Conservation (phyloP, 371 early-diverging fungal species). For the Syncephalastrum racemosum region DNA sequence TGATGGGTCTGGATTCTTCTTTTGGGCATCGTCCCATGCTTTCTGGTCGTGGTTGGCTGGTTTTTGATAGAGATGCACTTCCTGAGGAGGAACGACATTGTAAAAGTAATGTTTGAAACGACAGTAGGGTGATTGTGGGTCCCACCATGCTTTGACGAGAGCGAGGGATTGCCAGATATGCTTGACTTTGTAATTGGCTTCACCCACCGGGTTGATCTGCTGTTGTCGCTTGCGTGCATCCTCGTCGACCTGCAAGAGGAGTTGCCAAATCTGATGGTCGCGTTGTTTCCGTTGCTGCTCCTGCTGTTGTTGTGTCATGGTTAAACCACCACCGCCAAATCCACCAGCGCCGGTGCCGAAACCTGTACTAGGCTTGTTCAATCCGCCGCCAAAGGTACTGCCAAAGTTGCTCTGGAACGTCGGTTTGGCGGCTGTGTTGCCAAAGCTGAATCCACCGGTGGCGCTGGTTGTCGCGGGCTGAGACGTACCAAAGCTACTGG, state of each 20-base stretch:
- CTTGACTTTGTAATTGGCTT: constrained; percentile 29
- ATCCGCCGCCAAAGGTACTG: too few species aligned
- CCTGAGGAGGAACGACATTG: constrained; percentile 80
- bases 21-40: constrained; percentile 81
- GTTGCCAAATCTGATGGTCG: constrained; percentile 32
- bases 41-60: constrained; percentile 72
- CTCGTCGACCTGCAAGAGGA: constrained; percentile 22
- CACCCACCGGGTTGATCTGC: constrained; percentile 24
- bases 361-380: too few species aligned
- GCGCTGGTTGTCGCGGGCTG: too few species aligned
- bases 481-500: too few species aligned
- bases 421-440: too few species aligned
- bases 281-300: constrained; percentile 14
- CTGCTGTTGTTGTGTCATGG: too few species aligned
- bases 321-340: too few species aligned
- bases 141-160: constrained; percentile 74
- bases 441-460: too few species aligned
- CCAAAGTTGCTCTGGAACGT: too few species aligned
- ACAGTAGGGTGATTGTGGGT: constrained; percentile 75
- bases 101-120: constrained; percentile 91
- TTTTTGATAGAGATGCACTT: constrained; percentile 74
- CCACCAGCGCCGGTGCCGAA: too few species aligned
- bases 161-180: constrained; percentile 60
- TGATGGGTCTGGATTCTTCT: constrained; percentile 81
- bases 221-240: constrained; percentile 39